phyloP scores from a whole-genome alignment of 805 yeast species.

The Pichia deserticola region DNA sequence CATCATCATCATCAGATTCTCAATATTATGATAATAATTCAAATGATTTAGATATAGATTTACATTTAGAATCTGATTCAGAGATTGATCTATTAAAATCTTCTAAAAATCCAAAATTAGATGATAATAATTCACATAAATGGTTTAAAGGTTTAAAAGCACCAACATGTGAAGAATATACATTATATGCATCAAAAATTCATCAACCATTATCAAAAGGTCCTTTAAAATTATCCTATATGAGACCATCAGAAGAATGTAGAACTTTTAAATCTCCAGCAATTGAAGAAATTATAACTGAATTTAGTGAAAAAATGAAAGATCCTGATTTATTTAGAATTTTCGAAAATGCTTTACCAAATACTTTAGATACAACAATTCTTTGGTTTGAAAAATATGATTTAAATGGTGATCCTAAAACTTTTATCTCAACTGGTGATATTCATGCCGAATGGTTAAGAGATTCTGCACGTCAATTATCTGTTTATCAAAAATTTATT shows the following conservation, averaged over 20 bases:
- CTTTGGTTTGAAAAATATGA: conserved; percentile 49
- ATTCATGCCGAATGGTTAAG: conserved; percentile 92
- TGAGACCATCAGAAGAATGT: conserved; percentile 67
- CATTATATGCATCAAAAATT: conserved; percentile 43
- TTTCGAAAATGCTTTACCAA: conserved; percentile 78
- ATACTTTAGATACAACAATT: conserved; percentile 82
- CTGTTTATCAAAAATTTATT: conserved; percentile 62
- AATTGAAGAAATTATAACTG: conserved; percentile 53
- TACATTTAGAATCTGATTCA: no score
- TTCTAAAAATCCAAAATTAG: background rate
- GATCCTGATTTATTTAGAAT: conserved; percentile 66
- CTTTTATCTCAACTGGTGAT: conserved; percentile 87
- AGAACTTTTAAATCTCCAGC: conserved; percentile 61
- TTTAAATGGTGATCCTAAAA: conserved; percentile 34
- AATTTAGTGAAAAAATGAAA: conserved; percentile 40
- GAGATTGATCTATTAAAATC: background rate
- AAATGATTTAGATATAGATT: no score
- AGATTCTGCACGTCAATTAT: conserved; percentile 77
- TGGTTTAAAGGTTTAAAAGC: conserved; percentile 20
- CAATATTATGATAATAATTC: no score
- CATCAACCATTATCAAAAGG: conserved; percentile 60
- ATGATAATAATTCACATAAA: background rate
- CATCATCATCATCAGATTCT: background rate
- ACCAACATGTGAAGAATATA: conserved; percentile 51
- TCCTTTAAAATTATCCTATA: conserved; percentile 49